phyloP scores from a whole-genome alignment of 352 stramenopile genomes.

The Globisporangium orthogonon region DNA sequence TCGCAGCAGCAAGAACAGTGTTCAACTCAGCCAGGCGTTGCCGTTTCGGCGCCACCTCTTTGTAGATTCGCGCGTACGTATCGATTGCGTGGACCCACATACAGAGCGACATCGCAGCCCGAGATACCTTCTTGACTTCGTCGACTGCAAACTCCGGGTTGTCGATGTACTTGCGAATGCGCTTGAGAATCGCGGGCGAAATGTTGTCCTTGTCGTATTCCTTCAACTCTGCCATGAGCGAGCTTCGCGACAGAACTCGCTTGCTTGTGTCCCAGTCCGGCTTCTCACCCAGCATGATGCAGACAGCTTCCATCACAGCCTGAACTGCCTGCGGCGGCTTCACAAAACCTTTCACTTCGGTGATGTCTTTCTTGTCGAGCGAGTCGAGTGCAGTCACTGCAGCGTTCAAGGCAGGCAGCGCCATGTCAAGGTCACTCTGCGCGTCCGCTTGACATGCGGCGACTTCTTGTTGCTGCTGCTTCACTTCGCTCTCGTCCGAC shows the following conservation, averaged over 20 bases:
- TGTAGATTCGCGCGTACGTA: conserved; percentile 67
- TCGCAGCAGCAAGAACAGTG: conserved; percentile 57
- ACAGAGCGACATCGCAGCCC: conserved; percentile 76
- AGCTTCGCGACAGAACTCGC: conserved; percentile 55
- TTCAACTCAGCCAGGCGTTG: conserved; percentile 73
- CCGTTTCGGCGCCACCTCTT: conserved; percentile 73
- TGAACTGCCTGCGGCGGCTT: conserved; percentile 81
- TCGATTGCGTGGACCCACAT: conserved; percentile 87
- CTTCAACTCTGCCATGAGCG: conserved; percentile 80
- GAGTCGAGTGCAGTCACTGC: conserved; percentile 71
- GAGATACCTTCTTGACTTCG: conserved; percentile 78
- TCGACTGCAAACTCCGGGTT: conserved; percentile 78
- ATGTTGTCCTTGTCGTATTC: conserved; percentile 87
- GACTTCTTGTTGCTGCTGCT: conserved; percentile 59
- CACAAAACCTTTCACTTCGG: conserved; percentile 81
- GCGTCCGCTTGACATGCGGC: conserved; percentile 61
- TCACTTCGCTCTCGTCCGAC: conserved; percentile 51
- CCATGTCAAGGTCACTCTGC: conserved; percentile 64
- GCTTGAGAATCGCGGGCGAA: conserved; percentile 45
- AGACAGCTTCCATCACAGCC: conserved; percentile 85
- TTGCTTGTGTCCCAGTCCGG: conserved; percentile 85
- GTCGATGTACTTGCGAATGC: conserved; percentile 77
- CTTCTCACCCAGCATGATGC: conserved; percentile 83
- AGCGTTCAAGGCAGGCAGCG: conserved; percentile 65
- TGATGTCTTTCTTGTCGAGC: conserved; percentile 85